A percentile compares a stretch with the other conserved stretches of the same genome.
Conservation (phyloP, 352 stramenopile species). For the Plasmopara muralis region DNA sequence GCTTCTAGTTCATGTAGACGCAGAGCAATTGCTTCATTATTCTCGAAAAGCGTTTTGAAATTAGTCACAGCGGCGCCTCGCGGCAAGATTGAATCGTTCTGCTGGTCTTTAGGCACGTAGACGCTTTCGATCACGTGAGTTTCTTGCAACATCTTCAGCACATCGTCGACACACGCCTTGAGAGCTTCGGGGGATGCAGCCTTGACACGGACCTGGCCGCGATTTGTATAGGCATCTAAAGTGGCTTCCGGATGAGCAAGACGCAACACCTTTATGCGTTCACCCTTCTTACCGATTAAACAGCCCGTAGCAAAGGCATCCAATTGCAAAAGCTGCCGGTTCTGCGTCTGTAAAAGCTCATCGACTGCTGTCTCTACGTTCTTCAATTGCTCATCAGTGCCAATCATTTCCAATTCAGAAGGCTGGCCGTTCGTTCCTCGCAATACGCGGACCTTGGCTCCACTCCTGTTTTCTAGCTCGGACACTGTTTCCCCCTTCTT, state of each 20-base stretch:
- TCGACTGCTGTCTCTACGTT: conserved; percentile 44
- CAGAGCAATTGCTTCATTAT: conserved; percentile 45
- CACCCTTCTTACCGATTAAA: conserved; percentile 76
- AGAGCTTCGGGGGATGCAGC: conserved; percentile 45
- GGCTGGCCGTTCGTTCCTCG: conserved; percentile 25
- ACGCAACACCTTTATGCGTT: conserved; percentile 69
- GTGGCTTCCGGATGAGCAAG: conserved; percentile 51
- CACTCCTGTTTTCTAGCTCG: conserved; percentile 55
- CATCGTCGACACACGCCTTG: conserved; percentile 48
- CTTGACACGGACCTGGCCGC: conserved; percentile 69
- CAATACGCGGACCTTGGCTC: conserved; percentile 54
- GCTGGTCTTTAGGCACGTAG: conserved; percentile 23
- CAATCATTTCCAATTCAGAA: conserved; percentile 69
- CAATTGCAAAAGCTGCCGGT: conserved; percentile 67
- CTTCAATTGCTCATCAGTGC: conserved; percentile 57
- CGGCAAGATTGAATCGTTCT: conserved; percentile 10
- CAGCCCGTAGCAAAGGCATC: conserved; percentile 65
- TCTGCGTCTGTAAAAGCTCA: conserved; percentile 62
- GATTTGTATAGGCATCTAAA: conserved; percentile 63
- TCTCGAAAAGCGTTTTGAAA: conserved; percentile 56
- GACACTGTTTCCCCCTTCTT: conserved; percentile 77
- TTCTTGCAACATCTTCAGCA: conserved; percentile 57
- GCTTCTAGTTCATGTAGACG: conserved; percentile 68
- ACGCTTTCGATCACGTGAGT: conserved; percentile 62
- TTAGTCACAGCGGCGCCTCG: conserved; percentile 21